A percentile compares a stretch with the other conserved stretches of the same genome.
Conservation (phyloP, 495 filamentous ascomycete genomes). For the Penicilliopsis zonata region DNA sequence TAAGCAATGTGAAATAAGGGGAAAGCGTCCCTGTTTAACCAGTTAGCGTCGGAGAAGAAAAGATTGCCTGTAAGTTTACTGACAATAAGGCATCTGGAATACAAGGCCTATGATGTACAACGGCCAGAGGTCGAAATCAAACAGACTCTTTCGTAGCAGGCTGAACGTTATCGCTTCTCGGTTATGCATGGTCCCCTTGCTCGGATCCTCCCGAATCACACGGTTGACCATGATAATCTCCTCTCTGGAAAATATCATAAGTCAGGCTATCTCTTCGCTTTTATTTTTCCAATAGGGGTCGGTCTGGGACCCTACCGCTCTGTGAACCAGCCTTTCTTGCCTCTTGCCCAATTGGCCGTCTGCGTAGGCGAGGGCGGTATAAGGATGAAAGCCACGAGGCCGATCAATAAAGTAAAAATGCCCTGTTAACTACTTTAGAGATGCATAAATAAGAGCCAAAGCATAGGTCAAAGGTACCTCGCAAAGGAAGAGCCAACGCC, state of each 20-base stretch:
- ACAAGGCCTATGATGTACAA: constrained; percentile 43
- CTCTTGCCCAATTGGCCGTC: constrained; percentile 49
- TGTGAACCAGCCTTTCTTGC: constrained; percentile 61
- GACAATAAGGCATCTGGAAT: constrained; percentile 32
- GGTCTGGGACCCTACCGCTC: constrained; percentile 31
- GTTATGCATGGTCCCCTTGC: constrained; percentile 57
- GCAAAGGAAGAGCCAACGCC: constrained; percentile 38
- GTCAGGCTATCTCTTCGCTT: neutral
- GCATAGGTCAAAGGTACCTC: too few species aligned
- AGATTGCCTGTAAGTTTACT: neutral
- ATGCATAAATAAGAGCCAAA: too few species aligned
- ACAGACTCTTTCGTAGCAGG: constrained; percentile 34
- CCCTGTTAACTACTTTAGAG: constrained; percentile 32
- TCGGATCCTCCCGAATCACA: constrained; percentile 59
- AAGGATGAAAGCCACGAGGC: constrained; percentile 45
- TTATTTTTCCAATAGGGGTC: neutral
- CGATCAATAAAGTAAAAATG: constrained; percentile 40
- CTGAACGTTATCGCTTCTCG: constrained; percentile 34
- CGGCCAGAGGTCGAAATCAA: constrained; percentile 41
- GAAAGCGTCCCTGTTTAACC: constrained; percentile 18
- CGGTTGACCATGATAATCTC: constrained; percentile 63
- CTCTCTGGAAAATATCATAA: constrained; percentile 9
- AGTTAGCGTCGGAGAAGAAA: neutral
- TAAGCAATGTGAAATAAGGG: constrained; percentile 50
- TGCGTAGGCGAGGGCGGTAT: constrained; percentile 56